Conservation (phyloP, 345 rosid species). For the Schrenkiella parvula region DNA sequence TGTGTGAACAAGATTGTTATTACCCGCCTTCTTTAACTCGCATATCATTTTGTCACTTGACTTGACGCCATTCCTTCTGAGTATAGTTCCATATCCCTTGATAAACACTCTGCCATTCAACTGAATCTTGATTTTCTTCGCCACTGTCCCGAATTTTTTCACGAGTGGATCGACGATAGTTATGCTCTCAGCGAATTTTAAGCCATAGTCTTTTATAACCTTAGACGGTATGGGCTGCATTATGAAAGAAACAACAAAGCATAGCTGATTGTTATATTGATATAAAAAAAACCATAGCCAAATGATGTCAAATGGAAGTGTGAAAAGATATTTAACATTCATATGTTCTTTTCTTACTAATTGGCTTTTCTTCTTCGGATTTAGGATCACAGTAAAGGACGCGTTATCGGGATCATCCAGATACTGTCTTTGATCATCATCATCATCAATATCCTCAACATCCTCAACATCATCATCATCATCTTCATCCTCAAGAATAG, state of each 20-base stretch:
- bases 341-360: neutral
- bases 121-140: conserved; percentile 4
- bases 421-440: neutral
- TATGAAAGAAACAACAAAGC: neutral
- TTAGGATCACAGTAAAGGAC: neutral
- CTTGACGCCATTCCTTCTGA: conserved; percentile 15
- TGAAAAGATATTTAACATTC: neutral
- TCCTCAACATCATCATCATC: neutral
- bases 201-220: conserved; percentile 9
- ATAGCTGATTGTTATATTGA: neutral
- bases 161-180: conserved; percentile 1
- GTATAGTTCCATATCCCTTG: conserved; percentile 3
- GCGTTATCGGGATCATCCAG: conserved; percentile 7
- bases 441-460: neutral
- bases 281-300: neutral
- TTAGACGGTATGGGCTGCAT: conserved; percentile 14
- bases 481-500: too few species aligned
- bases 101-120: neutral
- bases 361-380: conserved; percentile 22
- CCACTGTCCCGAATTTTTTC: neutral
- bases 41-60: conserved; percentile 5
- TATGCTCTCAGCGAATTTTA: conserved; percentile 7
- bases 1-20: conserved; percentile 10
- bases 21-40: conserved; percentile 6
- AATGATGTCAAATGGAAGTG: neutral